phyloP scores from a whole-genome alignment of 306 rosid species.

The Inga oerstediana region DNA sequence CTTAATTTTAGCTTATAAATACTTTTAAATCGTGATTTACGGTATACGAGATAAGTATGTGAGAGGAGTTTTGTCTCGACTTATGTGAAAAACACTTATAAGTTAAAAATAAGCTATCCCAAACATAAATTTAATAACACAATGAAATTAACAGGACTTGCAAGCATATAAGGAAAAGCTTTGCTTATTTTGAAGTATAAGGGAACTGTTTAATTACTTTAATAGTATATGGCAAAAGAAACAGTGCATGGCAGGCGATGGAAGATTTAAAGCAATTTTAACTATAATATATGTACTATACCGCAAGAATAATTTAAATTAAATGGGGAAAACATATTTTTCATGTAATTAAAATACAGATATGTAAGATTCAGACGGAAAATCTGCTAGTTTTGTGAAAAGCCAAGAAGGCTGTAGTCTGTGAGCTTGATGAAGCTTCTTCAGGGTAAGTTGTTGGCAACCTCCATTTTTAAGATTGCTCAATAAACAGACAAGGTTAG shows the following conservation, averaged over 20 bases:
- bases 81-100: too few relatives aligned
- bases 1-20: too few relatives aligned
- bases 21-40: too few relatives aligned
- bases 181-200: not conserved
- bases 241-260: not conserved
- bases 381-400: not conserved
- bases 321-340: not conserved
- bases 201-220: not conserved
- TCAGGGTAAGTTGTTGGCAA: constrained; percentile 18
- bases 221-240: not conserved
- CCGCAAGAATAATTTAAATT: not conserved
- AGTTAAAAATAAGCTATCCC: too few relatives aligned
- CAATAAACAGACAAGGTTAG: constrained; percentile 18
- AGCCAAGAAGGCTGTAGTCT: not conserved
- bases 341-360: not conserved
- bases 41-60: too few relatives aligned
- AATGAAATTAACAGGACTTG: not conserved
- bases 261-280: not conserved
- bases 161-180: not conserved
- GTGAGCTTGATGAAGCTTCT: constrained; percentile 24
- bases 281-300: too few relatives aligned
- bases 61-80: too few relatives aligned
- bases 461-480: not conserved
- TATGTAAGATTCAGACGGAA: not conserved
- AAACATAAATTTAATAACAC: too few relatives aligned